These are phyloP conservation scores for Pseudocercospora cruenta DNA, from an alignment of 2,329 filamentous ascomycete genomes.

Conservation along the genomic window DNA sequence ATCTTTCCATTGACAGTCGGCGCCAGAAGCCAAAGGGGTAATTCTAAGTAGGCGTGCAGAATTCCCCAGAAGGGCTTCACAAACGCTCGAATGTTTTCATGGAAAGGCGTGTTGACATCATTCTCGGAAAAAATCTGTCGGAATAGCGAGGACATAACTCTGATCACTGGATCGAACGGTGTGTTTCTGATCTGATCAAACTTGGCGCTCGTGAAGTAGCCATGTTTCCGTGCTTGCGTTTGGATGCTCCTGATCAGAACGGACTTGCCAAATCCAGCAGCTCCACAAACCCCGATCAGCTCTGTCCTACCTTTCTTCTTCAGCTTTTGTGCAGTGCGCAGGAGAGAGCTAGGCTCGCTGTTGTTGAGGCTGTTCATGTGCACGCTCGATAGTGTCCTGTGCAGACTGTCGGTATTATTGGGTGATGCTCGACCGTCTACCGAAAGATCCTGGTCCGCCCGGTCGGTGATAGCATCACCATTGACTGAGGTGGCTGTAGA, in stretches of 20 bases:
- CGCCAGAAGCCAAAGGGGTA: constrained; percentile 67
- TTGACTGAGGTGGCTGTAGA: constrained; percentile 24
- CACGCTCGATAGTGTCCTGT: constrained; percentile 26
- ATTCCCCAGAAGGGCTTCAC: constrained; percentile 62
- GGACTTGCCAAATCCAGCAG: constrained; percentile 63
- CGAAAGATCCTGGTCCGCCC: constrained; percentile 17
- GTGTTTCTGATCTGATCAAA: constrained; percentile 63
- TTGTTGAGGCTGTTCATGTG: constrained; percentile 23
- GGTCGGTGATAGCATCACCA: constrained; percentile 18
- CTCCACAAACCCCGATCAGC: constrained; percentile 61
- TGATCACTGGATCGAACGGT: constrained; percentile 65
- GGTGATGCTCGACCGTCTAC: constrained; percentile 29
- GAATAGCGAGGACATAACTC: constrained; percentile 63
- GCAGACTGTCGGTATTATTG: constrained; percentile 27
- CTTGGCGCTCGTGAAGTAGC: constrained; percentile 64
- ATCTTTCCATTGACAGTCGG: constrained; percentile 31
- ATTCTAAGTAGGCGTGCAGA: constrained; percentile 60
- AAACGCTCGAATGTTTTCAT: constrained; percentile 59
- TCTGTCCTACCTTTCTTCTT: constrained; percentile 61
- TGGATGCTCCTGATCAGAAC: constrained; percentile 63
- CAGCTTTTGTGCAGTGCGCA: constrained; percentile 52
- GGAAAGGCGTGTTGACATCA: constrained; percentile 64
- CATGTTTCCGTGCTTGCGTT: constrained; percentile 58
- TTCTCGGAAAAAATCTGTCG: constrained; percentile 68
- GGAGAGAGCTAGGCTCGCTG: constrained; percentile 31